Percentiles rank a stretch among this genome's conserved stretches.
Conservation (phyloP, 306 rosid species). For the Cercis canadensis region DNA sequence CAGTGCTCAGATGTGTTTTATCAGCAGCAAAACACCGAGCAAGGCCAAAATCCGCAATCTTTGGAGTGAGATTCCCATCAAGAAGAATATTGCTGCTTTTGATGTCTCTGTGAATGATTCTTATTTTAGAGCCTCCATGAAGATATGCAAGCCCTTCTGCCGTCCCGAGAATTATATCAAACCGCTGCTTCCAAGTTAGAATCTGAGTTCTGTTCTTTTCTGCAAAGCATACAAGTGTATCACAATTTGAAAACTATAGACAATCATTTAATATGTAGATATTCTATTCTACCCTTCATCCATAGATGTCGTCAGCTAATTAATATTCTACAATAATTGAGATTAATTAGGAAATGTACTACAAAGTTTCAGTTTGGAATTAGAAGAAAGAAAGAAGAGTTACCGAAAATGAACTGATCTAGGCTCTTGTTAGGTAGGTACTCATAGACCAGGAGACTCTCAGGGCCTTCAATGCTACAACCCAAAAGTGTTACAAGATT, state of each 20-base stretch:
- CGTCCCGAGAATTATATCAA: constrained; percentile 66
- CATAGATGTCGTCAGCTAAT: background rate
- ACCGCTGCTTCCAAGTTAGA: constrained; percentile 77
- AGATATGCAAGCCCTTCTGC: constrained; percentile 94
- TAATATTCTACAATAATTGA: background rate
- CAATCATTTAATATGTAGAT: background rate
- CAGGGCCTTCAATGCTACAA: constrained; percentile 97
- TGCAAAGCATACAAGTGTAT: constrained; percentile 41
- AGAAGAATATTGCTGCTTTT: constrained; percentile 90
- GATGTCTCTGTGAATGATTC: constrained; percentile 91
- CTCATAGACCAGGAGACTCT: constrained; percentile 88
- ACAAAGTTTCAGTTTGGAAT: background rate
- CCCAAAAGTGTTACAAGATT: constrained; percentile 84
- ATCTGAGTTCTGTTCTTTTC: constrained; percentile 64
- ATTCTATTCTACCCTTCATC: background rate
- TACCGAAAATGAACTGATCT: constrained; percentile 82
- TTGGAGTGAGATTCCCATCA: constrained; percentile 75
- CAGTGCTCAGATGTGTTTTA: constrained; percentile 82
- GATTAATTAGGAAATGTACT: background rate
- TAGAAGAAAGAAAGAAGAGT: constrained; percentile 14
- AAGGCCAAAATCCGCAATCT: constrained; percentile 90
- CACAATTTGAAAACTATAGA: background rate
- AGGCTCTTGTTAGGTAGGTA: constrained; percentile 72
- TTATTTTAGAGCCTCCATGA: constrained; percentile 65
- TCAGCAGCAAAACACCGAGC: constrained; percentile 81